phyloP scores from a whole-genome alignment of 1,284 basidiomycete species.

The Stygiomarasmius scandens region DNA sequence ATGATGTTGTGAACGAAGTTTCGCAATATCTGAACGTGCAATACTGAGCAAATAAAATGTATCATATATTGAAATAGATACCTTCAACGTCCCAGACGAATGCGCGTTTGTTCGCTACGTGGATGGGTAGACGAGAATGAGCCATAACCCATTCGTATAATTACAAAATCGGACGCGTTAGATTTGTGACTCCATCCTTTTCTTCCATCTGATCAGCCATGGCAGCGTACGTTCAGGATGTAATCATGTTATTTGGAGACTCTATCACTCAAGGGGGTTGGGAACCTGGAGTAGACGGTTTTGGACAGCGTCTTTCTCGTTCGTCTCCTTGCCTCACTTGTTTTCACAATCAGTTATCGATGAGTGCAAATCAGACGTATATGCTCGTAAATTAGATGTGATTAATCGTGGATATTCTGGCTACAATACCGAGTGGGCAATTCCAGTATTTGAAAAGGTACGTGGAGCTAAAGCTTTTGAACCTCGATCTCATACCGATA shows the following conservation, averaged over 20 bases:
- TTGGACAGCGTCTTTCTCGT: constrained; percentile 68
- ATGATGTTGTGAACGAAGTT: constrained; percentile 76
- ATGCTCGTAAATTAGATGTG: constrained; percentile 79
- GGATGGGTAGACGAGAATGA: constrained; percentile 41
- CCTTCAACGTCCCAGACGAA: constrained; percentile 83
- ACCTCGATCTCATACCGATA: neutral
- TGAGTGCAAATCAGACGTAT: constrained; percentile 55
- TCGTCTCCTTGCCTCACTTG: constrained; percentile 27
- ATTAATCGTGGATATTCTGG: constrained; percentile 81
- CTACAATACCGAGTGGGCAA: constrained; percentile 84
- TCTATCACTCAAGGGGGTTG: constrained; percentile 72
- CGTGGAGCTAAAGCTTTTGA: constrained; percentile 17
- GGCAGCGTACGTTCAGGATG: constrained; percentile 62
- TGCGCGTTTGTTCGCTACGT: constrained; percentile 70
- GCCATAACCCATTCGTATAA: neutral
- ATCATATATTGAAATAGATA: constrained; percentile 37
- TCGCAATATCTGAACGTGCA: constrained; percentile 69
- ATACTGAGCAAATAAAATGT: constrained; percentile 11
- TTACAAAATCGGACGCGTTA: neutral
- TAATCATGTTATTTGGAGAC: constrained; percentile 76
- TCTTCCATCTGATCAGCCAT: constrained; percentile 34
- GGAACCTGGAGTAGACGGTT: constrained; percentile 46
- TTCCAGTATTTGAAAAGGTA: constrained; percentile 79
- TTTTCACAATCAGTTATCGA: neutral
- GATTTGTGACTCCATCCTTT: neutral